Evolutionary conservation across 108 stramenopile genomes (phyloP), one percentile per base, ranked within the genome.

Genomic region (Chaetoceros tenuissimus): DNA sequence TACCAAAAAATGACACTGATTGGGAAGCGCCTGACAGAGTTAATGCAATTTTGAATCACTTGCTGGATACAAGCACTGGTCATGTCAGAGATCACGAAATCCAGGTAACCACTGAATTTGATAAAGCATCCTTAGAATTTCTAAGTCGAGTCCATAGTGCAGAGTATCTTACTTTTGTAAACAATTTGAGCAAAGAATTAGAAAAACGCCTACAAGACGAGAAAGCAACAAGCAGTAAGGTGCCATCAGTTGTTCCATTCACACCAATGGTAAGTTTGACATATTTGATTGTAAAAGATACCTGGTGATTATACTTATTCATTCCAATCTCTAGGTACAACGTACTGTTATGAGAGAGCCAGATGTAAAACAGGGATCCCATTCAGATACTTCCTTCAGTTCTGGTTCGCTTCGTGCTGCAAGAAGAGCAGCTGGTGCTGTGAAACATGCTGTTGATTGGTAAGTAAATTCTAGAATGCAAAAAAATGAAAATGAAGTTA

Each of bases 381-480:
- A 87, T 57, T 94, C 87, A 8, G 94, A 95, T 44, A 95, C 94
- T 26, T 82, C 89, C 1, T 95, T 95, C 58, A 85, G 87, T 60
- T 77, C 73, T 45, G 94, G 94, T 24, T 89, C 89, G 24, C 68
- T 95, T 29, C 76, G 82, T 44, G 94, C 94, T 34, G 94, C 94
- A 44, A 71, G 90, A 20, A 60, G 94, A 46, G 94, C 94, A 21
- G 94, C 94, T 28, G 94, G 94, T 2, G 90, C 90, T 20, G 94
- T 95, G n/a, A 81, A 87, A 52, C 90, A 95, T 72, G 94, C 89
- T 20, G 94, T 95, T 43, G 94, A 95, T 73, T 78, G 81, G 71
- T 84, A 62, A 68, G 77, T 47, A 3, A 40, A 40, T n/a, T n/a
- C n/a, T n/a, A n/a, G n/a, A n/a, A n/a, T n/a, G n/a, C n/a, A n/a